phyloP scores from a whole-genome alignment of 257 asterid species.

The Penstemon newberryi region DNA sequence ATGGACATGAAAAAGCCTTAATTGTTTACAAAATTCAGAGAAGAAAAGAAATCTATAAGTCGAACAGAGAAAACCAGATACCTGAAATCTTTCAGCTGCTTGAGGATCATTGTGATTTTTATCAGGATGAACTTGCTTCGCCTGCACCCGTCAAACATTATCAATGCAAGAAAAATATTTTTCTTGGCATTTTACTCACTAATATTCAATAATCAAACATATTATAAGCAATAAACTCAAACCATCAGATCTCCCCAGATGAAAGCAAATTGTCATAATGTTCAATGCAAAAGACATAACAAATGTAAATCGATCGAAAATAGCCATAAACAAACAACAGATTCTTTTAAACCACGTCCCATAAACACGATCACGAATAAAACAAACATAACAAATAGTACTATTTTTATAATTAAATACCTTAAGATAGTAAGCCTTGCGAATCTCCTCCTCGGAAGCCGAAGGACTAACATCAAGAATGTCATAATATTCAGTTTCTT shows the following conservation, averaged over 20 bases:
- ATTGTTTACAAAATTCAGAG: no score
- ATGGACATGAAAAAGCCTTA: neutral
- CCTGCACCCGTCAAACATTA: conserved; percentile 46
- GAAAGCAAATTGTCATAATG: neutral
- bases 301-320: neutral
- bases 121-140: conserved; percentile 93
- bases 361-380: neutral
- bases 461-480: conserved; percentile 62
- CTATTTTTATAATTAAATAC: conserved; percentile 30
- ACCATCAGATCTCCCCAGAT: no score
- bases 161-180: neutral
- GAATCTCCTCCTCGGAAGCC: conserved; percentile 82
- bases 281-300: neutral
- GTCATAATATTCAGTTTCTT: conserved; percentile 86
- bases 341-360: no score
- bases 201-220: no score
- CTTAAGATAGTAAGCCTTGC: conserved; percentile 90
- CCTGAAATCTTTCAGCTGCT: conserved; percentile 94
- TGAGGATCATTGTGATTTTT: conserved; percentile 84
- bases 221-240: no score
- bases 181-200: neutral
- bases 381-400: neutral
- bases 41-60: neutral
- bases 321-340: neutral
- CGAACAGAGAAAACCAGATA: conserved; percentile 8